Evolutionary conservation across 1,284 basidiomycete species (phyloP), one percentile per base, ranked within the genome.

Genomic region (Ceratobasidium theobromae): DNA sequence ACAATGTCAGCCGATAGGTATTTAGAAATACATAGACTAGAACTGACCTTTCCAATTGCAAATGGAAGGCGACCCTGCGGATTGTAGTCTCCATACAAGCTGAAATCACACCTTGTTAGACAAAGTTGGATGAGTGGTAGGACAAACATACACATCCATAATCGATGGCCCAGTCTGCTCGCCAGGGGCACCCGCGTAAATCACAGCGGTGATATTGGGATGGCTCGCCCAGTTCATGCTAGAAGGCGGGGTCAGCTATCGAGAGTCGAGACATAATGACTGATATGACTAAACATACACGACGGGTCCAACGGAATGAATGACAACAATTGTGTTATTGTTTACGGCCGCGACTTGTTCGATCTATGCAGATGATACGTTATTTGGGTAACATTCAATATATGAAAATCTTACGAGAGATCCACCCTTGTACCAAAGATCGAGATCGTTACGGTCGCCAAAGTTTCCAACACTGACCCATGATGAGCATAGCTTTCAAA

Each of bases 301-400:
- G 23, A 73, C 68, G 5, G 71, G 72, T 3, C 72, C 72, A 18
- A 69, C 69, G 6, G 71, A 70, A 60, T 75, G 73, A 53, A 74
- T 71, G 35, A 75, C 70, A n/a, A 74, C 73, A 51, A 75, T 72
- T 1, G 74, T 75, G 67, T 75, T 74, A 65, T 72, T 72, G 69
- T 71, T 74, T 40, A 69, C 69, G 30, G 72, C 68, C 18, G 73
- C 73, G 40, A 71, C 70, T 41, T 32, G 38, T 28, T 65, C 70
- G 46, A 71, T 69, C 70, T 68, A 54, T 14, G 14, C 45, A 51
- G 21, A 18, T 16, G 35, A 4, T 43, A 43, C 16, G 40, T n/a
- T 43, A 14, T 8, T 43, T 12, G 23, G 33, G 23, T 16, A n/a
- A 52, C n/a, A n/a, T 8, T 66, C 23, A 51, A 30, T n/a, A 14